A percentile compares a stretch with the other conserved stretches of the same genome.
phyloP scores from a whole-genome alignment of 805 yeast genomes.

The Maudiozyma serrabonitensis region DNA sequence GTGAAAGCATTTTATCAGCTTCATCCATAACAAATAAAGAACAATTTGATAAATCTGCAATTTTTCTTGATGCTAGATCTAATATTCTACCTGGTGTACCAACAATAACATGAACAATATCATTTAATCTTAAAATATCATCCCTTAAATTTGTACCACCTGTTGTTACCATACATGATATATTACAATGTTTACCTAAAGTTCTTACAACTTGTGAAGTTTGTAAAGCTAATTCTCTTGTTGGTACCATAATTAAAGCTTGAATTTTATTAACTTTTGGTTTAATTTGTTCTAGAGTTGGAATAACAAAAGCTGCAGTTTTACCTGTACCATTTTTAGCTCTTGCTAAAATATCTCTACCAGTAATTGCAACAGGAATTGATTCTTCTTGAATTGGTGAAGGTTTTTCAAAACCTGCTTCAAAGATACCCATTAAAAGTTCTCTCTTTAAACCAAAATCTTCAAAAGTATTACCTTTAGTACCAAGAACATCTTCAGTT shows the following conservation, averaged over 20 bases:
- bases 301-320: constrained; percentile 94
- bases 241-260: constrained; percentile 88
- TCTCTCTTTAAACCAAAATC: constrained; percentile 88
- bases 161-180: constrained; percentile 94
- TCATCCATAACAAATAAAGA: constrained; percentile 93
- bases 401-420: constrained; percentile 97
- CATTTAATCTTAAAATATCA: constrained; percentile 86
- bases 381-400: constrained; percentile 97
- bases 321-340: constrained; percentile 99
- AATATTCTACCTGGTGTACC: constrained; percentile 98
- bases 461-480: constrained; percentile 86
- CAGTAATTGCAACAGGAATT: constrained; percentile 89
- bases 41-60: constrained; percentile 82
- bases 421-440: constrained; percentile 94
- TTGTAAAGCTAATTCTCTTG: constrained; percentile 95
- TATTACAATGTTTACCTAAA: constrained; percentile 83
- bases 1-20: constrained; percentile 92
- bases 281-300: constrained; percentile 80
- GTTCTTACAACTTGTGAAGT: constrained; percentile 96
- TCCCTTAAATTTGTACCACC: constrained; percentile 95
- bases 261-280: constrained; percentile 80
- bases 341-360: constrained; percentile 92
- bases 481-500: constrained; percentile 89
- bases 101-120: constrained; percentile 86
- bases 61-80: constrained; percentile 79